Evolutionary conservation across 768 basidiomycete genomes (phyloP).

Genomic region (Suillus plorans): DNA sequence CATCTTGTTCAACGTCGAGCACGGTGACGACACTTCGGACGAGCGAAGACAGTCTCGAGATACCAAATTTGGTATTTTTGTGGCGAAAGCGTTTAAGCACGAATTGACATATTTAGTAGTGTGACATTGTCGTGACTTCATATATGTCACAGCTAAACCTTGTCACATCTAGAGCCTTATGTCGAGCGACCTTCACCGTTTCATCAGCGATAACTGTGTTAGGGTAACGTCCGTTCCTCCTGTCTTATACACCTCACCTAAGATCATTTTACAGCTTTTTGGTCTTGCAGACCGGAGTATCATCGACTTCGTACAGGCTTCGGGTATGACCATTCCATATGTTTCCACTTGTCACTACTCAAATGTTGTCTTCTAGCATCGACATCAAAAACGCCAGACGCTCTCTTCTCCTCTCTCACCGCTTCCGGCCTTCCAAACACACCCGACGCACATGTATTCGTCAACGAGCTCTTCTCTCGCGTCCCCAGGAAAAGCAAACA

Average conservation of each 20-base stretch:
- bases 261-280: conserved; percentile 56
- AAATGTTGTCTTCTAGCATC: conserved; percentile 50
- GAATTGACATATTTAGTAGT: not conserved
- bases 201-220: conserved; percentile 78
- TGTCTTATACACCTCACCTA: not conserved
- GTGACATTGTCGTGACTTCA: not conserved
- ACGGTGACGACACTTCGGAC: not conserved
- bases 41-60: no score
- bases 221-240: conserved; percentile 42
- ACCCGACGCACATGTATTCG: conserved; percentile 77
- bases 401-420: conserved; percentile 73
- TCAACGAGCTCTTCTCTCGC: conserved; percentile 70
- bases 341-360: conserved; percentile 6
- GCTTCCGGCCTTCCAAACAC: conserved; percentile 80
- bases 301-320: conserved; percentile 84
- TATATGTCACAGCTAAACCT: not conserved
- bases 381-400: conserved; percentile 77
- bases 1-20: conserved; percentile 17
- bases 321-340: conserved; percentile 49
- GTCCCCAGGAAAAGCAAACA: conserved; percentile 78
- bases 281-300: conserved; percentile 82
- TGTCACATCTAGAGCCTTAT: conserved; percentile 31
- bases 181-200: conserved; percentile 65
- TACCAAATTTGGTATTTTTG: not conserved
- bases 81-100: not conserved